These are phyloP conservation scores for Lagerstroemia speciosa DNA, from an alignment of 345 rosid genomes.

Conservation along the genomic window DNA sequence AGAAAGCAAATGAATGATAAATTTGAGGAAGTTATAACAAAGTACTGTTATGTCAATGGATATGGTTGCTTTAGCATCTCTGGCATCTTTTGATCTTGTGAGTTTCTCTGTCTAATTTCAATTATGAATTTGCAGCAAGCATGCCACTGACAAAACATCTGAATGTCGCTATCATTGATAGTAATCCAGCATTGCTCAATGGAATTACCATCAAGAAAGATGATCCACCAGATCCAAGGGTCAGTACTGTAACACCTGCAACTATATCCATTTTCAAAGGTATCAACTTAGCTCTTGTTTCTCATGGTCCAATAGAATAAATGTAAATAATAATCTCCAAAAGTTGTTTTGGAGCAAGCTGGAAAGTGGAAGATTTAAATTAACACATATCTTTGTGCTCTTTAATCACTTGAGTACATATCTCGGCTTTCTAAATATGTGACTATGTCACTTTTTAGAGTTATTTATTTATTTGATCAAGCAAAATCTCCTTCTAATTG, in stretches of 20 bases:
- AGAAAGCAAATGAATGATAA: background rate
- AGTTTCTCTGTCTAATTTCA: slow-evolving; percentile 4
- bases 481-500: background rate
- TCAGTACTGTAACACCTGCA: slow-evolving; percentile 89
- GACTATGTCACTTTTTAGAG: background rate
- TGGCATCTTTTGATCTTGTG: background rate
- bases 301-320: background rate
- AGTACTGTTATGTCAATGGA: background rate
- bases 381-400: background rate
- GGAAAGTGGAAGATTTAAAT: background rate
- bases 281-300: slow-evolving; percentile 13
- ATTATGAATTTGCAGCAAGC: slow-evolving; percentile 48
- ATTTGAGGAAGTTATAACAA: background rate
- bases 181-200: slow-evolving; percentile 63
- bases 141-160: slow-evolving; percentile 69
- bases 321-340: background rate
- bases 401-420: background rate
- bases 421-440: background rate
- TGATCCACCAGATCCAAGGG: slow-evolving; percentile 80
- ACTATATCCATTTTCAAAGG: slow-evolving; percentile 76
- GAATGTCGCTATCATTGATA: slow-evolving; percentile 74
- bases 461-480: background rate
- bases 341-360: background rate
- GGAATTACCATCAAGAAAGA: slow-evolving; percentile 43
- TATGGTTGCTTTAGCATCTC: background rate